Conservation (phyloP, 805 yeast species). For the Brettanomyces custersianus region DNA sequence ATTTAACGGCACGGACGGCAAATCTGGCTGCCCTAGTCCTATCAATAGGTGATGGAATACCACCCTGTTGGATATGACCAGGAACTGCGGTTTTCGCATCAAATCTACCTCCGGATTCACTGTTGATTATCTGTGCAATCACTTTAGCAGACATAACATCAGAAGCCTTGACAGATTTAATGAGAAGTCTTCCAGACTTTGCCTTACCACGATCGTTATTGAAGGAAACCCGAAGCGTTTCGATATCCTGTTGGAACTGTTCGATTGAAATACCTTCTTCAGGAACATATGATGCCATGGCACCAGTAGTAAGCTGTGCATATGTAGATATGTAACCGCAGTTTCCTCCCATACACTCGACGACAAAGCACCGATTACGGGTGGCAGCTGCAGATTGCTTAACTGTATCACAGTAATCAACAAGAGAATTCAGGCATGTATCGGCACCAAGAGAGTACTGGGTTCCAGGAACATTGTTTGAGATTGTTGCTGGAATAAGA, state of each 20-base stretch:
- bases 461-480: slow-evolving; percentile 98
- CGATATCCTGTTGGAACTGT: slow-evolving; percentile 69
- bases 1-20: slow-evolving; percentile 61
- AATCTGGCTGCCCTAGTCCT: slow-evolving; percentile 67
- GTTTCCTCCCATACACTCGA: slow-evolving; percentile 97
- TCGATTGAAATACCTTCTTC: slow-evolving; percentile 67
- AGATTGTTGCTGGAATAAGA: slow-evolving; percentile 69
- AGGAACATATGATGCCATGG: slow-evolving; percentile 85
- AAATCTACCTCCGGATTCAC: slow-evolving; percentile 57
- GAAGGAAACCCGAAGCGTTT: slow-evolving; percentile 58
- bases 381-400: slow-evolving; percentile 94
- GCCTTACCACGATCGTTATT: slow-evolving; percentile 67
- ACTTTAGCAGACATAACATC: slow-evolving; percentile 72
- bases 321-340: slow-evolving; percentile 89
- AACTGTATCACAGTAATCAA: slow-evolving; percentile 88
- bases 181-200: slow-evolving; percentile 76
- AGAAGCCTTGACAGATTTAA: slow-evolving; percentile 80
- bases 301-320: slow-evolving; percentile 82
- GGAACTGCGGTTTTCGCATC: slow-evolving; percentile 95
- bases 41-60: slow-evolving; percentile 68
- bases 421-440: slow-evolving; percentile 87
- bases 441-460: slow-evolving; percentile 94
- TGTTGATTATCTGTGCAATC: slow-evolving; percentile 76
- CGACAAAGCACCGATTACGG: slow-evolving; percentile 88
- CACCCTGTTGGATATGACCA: slow-evolving; percentile 95